A percentile compares a stretch with the other conserved stretches of the same genome.
Evolutionary conservation across 106 monocot species (phyloP).

Genomic region (Hemerocallis citrina): DNA sequence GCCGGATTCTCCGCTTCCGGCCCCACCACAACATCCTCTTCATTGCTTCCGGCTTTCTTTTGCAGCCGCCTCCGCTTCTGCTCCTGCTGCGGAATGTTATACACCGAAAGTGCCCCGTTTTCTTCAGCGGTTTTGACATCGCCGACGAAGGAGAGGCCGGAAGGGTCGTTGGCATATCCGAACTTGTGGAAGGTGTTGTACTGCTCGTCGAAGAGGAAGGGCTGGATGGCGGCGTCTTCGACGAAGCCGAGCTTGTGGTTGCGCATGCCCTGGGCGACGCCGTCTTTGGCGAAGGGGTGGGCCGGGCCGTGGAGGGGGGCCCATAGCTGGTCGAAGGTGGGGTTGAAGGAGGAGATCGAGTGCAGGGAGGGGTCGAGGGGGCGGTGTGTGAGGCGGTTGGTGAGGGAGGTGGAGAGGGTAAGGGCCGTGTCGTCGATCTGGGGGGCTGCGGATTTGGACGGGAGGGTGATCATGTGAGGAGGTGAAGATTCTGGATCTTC

Average conservation of each 20-base stretch:
- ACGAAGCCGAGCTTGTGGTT: constrained; percentile 99
- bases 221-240: constrained; percentile 86
- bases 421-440: constrained; percentile 79
- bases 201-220: constrained; percentile 96
- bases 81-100: constrained; percentile 92
- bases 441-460: constrained; percentile 65
- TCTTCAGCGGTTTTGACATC: constrained; percentile 35
- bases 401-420: constrained; percentile 40
- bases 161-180: constrained; percentile 93
- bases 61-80: constrained; percentile 72
- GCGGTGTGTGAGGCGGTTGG: constrained; percentile 24
- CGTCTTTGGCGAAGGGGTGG: constrained; percentile 75
- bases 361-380: constrained; percentile 82
- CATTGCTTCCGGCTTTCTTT: constrained; percentile 24
- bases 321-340: constrained; percentile 97
- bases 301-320: constrained; percentile 81
- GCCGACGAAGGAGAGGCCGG: constrained; percentile 69
- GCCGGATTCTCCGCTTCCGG: constrained; percentile 54
- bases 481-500: constrained; percentile 20
- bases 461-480: constrained; percentile 43
- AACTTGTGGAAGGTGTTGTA: constrained; percentile 96
- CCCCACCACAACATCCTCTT: neutral
- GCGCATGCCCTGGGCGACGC: constrained; percentile 72
- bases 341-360: constrained; percentile 66
- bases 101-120: constrained; percentile 65